Evolutionary conservation across 2,329 filamentous ascomycete species (phyloP).

Genomic region (Botrytis aclada): DNA sequence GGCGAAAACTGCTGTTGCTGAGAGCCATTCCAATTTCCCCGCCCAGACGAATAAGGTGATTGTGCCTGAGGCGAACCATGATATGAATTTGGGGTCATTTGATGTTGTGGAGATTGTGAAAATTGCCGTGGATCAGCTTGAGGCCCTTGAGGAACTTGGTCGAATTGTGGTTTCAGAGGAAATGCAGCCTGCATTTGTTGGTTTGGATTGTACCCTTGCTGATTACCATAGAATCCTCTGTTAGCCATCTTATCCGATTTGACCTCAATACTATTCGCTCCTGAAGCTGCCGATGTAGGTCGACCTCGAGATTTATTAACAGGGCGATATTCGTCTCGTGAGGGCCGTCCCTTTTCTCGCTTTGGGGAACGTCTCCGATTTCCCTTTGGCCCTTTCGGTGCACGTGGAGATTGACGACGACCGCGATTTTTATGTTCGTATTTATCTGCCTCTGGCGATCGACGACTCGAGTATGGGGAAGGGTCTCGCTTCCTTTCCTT

Average conservation of each 20-base stretch:
- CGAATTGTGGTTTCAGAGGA: conserved; percentile 39
- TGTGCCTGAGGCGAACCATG: conserved; percentile 60
- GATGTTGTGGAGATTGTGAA: conserved; percentile 57
- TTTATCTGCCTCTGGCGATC: conserved; percentile 34
- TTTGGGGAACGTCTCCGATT: conserved; percentile 30
- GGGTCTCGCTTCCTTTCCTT: conserved; percentile 28
- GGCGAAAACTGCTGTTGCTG: conserved; percentile 42
- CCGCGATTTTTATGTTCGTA: conserved; percentile 33
- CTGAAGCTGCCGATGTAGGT: conserved; percentile 34
- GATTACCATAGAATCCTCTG: conserved; percentile 37
- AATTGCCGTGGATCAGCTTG: conserved; percentile 45
- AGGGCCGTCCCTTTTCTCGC: conserved; percentile 27
- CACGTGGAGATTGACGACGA: conserved; percentile 34
- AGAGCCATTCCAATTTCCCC: conserved; percentile 50
- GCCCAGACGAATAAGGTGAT: conserved; percentile 55
- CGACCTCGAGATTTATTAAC: conserved; percentile 31
- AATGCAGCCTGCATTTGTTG: conserved; percentile 40
- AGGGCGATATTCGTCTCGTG: conserved; percentile 34
- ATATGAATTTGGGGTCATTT: conserved; percentile 51
- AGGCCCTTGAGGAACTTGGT: conserved; percentile 33
- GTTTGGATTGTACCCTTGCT: conserved; percentile 39
- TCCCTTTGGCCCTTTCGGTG: conserved; percentile 29
- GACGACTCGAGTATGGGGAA: conserved; percentile 26
- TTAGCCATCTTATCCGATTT: conserved; percentile 39
- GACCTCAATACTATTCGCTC: conserved; percentile 40